Conservation (phyloP, 1,284 basidiomycete species). For the Trichosporon asahii region DNA sequence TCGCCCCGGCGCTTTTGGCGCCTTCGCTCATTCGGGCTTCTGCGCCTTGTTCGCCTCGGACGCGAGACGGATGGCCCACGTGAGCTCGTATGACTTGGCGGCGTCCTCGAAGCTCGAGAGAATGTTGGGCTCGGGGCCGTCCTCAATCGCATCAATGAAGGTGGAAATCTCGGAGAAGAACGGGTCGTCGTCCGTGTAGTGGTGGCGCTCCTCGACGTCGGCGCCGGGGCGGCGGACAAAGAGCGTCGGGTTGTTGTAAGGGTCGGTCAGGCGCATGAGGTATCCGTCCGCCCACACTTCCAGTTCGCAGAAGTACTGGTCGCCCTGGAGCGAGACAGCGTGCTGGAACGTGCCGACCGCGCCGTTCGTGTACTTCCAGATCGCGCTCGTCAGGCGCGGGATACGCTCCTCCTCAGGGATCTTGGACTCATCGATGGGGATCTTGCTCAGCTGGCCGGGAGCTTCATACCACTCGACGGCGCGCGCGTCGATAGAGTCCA, state of each 20-base stretch:
- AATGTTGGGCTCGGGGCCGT: slow-evolving; percentile 47
- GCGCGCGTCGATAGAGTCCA: slow-evolving; percentile 68
- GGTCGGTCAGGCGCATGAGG: slow-evolving; percentile 71
- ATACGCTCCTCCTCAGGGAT: slow-evolving; percentile 51
- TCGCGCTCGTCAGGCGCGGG: slow-evolving; percentile 50
- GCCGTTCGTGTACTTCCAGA: slow-evolving; percentile 79
- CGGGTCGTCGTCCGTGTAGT: slow-evolving; percentile 77
- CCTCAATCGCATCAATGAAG: slow-evolving; percentile 74
- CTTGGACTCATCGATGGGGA: slow-evolving; percentile 55
- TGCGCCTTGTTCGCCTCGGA: slow-evolving; percentile 13
- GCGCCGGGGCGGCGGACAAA: slow-evolving; percentile 79
- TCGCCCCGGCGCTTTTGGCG: no score
- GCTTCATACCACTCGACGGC: slow-evolving; percentile 88
- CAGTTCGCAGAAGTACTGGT: slow-evolving; percentile 86
- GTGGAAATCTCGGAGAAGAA: slow-evolving; percentile 88
- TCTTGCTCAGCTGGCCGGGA: slow-evolving; percentile 78
- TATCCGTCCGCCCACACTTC: slow-evolving; percentile 80
- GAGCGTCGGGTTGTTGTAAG: slow-evolving; percentile 68
- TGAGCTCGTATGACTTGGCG: slow-evolving; percentile 71
- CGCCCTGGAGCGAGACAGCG: slow-evolving; percentile 80
- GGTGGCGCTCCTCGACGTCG: slow-evolving; percentile 72
- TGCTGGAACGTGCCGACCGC: slow-evolving; percentile 88
- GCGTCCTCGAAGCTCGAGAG: slow-evolving; percentile 64
- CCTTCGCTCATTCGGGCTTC: background rate
- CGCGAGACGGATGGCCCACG: slow-evolving; percentile 60